Conservation (phyloP, 129 eudicot genomes). For the Chrysanthemum seticuspe region DNA sequence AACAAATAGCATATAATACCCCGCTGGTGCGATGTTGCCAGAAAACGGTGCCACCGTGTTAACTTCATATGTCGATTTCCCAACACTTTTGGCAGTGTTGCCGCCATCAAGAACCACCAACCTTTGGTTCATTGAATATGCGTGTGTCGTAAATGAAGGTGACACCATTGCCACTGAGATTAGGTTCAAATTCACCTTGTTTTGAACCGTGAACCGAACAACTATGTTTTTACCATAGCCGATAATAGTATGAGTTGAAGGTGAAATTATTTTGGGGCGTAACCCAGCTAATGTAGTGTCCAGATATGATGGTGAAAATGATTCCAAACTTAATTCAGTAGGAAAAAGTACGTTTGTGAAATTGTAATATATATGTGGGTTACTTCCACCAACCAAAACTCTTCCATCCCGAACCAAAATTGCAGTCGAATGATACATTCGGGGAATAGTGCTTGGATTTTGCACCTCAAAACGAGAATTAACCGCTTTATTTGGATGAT, state of each 20-base stretch:
- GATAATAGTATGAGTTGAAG: constrained; percentile 30
- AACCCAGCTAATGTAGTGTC: constrained; percentile 11
- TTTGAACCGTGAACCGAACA: constrained; percentile 39
- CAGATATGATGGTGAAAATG: constrained; percentile 68
- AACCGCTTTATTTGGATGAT: constrained; percentile 31
- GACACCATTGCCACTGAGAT: constrained; percentile 53
- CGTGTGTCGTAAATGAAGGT: constrained; percentile 77
- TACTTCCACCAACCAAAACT: constrained; percentile 63
- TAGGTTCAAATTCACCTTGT: constrained; percentile 16
- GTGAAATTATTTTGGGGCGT: constrained; percentile 57
- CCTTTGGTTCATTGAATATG: constrained; percentile 86
- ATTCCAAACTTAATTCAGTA: constrained; percentile 68
- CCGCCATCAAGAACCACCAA: constrained; percentile 44
- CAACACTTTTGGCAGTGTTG: constrained; percentile 22
- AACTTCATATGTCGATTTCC: constrained; percentile 33
- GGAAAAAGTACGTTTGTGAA: constrained; percentile 61
- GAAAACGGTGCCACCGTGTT: constrained; percentile 40
- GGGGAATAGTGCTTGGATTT: constrained; percentile 40
- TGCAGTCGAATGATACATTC: constrained; percentile 75
- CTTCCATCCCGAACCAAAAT: constrained; percentile 61
- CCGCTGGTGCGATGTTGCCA: constrained; percentile 52
- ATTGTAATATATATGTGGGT: constrained; percentile 54
- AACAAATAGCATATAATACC: constrained; percentile 62
- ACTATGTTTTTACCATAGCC: constrained; percentile 29
- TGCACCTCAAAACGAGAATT: constrained; percentile 50